Evolutionary conservation across 164 flowering plant species (phyloP).

Genomic region (Houttuynia cordata): DNA sequence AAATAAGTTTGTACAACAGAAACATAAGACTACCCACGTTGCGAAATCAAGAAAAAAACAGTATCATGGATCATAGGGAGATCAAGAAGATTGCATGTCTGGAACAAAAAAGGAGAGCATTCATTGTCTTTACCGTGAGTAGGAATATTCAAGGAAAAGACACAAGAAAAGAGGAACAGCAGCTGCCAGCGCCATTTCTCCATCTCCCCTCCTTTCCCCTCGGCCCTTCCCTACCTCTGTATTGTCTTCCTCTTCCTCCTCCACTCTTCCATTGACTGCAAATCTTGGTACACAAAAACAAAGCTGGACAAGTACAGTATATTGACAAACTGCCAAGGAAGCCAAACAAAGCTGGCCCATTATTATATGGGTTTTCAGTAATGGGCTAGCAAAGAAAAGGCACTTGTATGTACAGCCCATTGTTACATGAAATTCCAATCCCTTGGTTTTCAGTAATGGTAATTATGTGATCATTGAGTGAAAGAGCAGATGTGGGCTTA

Average conservation of each 20-base stretch:
- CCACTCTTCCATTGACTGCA: neutral
- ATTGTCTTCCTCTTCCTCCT: neutral
- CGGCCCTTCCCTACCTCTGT: neutral
- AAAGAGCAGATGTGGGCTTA: no score
- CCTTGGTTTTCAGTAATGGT: no score
- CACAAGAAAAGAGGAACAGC: neutral
- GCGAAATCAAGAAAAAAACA: neutral
- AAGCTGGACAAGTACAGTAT: no score
- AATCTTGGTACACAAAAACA: no score
- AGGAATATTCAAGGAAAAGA: constrained; percentile 3
- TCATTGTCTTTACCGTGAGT: constrained; percentile 3
- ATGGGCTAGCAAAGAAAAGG: no score
- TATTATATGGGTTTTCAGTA: no score
- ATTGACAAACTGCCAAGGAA: no score
- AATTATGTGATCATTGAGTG: no score
- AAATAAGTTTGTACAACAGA: neutral
- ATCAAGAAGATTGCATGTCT: neutral
- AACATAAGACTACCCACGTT: neutral
- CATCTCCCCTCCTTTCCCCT: neutral
- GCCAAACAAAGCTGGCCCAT: no score
- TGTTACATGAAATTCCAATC: no score
- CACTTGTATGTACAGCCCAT: no score
- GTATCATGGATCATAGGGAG: neutral
- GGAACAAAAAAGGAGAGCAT: neutral
- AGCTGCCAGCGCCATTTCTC: neutral